Evolutionary conservation across 164 flowering plant genomes (phyloP).

Genomic region (Liriodendron chinense): DNA sequence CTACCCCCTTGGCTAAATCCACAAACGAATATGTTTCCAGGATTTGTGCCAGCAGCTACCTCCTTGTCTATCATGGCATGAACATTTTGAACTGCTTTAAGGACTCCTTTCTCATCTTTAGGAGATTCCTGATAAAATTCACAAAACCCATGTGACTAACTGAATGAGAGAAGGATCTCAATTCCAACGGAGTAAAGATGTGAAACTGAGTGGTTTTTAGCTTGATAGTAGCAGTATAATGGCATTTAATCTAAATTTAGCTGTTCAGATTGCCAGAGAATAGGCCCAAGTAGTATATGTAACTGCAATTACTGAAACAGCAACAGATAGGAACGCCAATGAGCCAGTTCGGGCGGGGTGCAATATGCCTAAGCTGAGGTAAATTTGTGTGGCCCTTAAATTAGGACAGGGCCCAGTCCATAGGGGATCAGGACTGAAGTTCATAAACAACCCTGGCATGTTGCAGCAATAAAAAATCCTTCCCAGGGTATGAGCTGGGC

Average conservation of each 20-base stretch:
- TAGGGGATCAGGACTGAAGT: too few species aligned
- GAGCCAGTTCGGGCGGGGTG: neutral
- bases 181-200: neutral
- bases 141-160: neutral
- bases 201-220: neutral
- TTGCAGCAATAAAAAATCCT: too few species aligned
- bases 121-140: conserved; percentile 66
- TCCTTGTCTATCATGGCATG: conserved; percentile 91
- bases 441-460: too few species aligned
- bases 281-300: neutral
- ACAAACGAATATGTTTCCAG: conserved; percentile 77
- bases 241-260: neutral
- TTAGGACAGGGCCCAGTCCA: too few species aligned
- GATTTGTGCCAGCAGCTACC: conserved; percentile 70
- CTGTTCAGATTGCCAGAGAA: neutral
- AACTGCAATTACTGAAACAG: neutral
- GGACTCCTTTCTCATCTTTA: conserved; percentile 59
- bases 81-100: conserved; percentile 80
- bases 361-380: neutral
- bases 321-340: neutral
- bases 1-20: conserved; percentile 99
- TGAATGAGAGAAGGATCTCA: neutral
- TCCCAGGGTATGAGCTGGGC: too few species aligned
- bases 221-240: neutral
- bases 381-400: too few species aligned